Conservation (phyloP, 2,329 filamentous ascomycete species). For the Ascochyta fabae region DNA sequence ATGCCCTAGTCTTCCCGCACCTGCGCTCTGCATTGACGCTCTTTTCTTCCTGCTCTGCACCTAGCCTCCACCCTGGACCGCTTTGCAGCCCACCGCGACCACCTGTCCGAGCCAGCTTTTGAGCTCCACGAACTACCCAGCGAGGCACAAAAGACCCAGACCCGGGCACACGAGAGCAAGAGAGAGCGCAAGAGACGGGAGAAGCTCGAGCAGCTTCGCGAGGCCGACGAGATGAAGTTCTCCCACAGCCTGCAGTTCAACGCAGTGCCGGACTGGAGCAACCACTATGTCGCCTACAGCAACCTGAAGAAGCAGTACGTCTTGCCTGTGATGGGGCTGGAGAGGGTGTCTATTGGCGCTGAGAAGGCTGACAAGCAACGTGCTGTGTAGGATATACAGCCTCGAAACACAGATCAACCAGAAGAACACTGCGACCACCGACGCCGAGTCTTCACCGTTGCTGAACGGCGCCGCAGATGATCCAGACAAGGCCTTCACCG, state of each 20-base stretch:
- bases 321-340: not conserved
- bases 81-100: constrained; percentile 27
- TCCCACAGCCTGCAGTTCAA: constrained; percentile 99
- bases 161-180: constrained; percentile 27
- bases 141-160: not conserved
- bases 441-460: constrained; percentile 85
- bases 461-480: constrained; percentile 70
- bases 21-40: constrained; percentile 14
- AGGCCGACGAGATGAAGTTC: constrained; percentile 96
- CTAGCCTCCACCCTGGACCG: constrained; percentile 37
- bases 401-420: constrained; percentile 86
- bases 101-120: constrained; percentile 29
- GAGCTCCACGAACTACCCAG: constrained; percentile 42
- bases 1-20: constrained; percentile 16
- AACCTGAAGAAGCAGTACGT: constrained; percentile 97
- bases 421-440: constrained; percentile 57
- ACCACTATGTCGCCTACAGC: constrained; percentile 96
- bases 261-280: constrained; percentile 99
- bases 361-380: constrained; percentile 30
- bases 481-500: constrained; percentile 80
- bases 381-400: constrained; percentile 77
- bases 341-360: not conserved
- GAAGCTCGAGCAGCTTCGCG: constrained; percentile 74
- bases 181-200: constrained; percentile 58
- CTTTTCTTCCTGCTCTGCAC: constrained; percentile 10